phyloP scores from a whole-genome alignment of 371 early-diverging fungal species.

The Apophysomyces elegans region DNA sequence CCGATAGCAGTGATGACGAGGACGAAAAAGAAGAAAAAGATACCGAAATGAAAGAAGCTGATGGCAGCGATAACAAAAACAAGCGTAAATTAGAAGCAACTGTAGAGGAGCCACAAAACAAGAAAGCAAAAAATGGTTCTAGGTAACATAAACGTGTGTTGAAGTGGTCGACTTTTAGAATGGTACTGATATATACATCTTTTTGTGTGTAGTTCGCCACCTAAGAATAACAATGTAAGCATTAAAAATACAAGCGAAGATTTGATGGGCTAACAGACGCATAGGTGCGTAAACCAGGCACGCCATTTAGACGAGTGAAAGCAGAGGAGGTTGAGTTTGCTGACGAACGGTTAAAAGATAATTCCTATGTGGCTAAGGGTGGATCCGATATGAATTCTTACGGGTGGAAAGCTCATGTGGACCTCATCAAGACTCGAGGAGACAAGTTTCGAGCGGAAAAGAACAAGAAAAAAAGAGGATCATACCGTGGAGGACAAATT shows the following conservation, averaged over 20 bases:
- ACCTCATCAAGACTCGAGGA: conserved; percentile 89
- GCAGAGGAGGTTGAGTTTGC: conserved; percentile 81
- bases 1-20: conserved; percentile 13
- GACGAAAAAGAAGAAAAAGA: conserved; percentile 15
- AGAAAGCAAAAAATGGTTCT: conserved; percentile 26
- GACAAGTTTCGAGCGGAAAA: conserved; percentile 95
- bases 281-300: conserved; percentile 43
- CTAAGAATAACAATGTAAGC: conserved; percentile 3
- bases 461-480: conserved; percentile 97
- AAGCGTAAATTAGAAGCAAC: conserved; percentile 41
- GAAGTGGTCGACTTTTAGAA: background rate
- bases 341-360: conserved; percentile 84
- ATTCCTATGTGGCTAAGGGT: conserved; percentile 74
- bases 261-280: conserved; percentile 17
- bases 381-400: conserved; percentile 74
- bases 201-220: background rate
- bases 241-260: conserved; percentile 2
- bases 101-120: conserved; percentile 23
- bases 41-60: conserved; percentile 1
- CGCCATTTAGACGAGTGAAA: conserved; percentile 83
- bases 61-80: conserved; percentile 17
- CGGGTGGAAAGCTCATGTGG: conserved; percentile 92
- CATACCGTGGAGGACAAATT: conserved; percentile 93
- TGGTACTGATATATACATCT: background rate
- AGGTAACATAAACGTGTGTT: conserved; percentile 25